Percentiles rank a stretch among this genome's conserved stretches.
phyloP scores from a whole-genome alignment of 257 asterid genomes.

The Ligustrum vulgare region DNA sequence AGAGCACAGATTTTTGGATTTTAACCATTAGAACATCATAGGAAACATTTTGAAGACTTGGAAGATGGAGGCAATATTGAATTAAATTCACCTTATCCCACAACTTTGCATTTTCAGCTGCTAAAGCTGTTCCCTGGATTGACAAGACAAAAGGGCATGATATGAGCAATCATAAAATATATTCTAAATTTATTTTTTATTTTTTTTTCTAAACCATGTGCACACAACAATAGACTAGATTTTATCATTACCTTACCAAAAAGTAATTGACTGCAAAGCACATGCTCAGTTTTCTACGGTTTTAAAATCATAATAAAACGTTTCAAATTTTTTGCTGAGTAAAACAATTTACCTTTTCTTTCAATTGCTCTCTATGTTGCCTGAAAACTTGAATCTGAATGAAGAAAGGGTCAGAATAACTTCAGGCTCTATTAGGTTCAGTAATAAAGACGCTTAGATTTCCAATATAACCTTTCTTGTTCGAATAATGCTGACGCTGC shows the following conservation, averaged over 20 bases:
- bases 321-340: background rate
- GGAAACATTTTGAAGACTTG: background rate
- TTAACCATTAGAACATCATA: background rate
- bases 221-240: background rate
- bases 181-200: no score
- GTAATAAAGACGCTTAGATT: background rate
- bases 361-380: slow-evolving; percentile 68
- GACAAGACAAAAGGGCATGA: slow-evolving; percentile 2
- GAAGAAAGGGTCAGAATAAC: background rate
- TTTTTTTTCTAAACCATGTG: no score
- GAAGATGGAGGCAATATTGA: background rate
- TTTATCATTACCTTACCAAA: background rate
- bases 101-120: slow-evolving; percentile 72
- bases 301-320: background rate
- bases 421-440: background rate
- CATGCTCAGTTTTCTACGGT: background rate
- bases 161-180: background rate
- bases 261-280: background rate
- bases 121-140: slow-evolving; percentile 54
- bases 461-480: slow-evolving; percentile 58
- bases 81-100: slow-evolving; percentile 56
- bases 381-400: slow-evolving; percentile 74
- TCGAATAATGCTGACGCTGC: slow-evolving; percentile 60
- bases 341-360: slow-evolving; percentile 57
- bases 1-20: background rate